Evolutionary conservation across 768 basidiomycete species (phyloP).

Genomic region (Tremella fuciformis): DNA sequence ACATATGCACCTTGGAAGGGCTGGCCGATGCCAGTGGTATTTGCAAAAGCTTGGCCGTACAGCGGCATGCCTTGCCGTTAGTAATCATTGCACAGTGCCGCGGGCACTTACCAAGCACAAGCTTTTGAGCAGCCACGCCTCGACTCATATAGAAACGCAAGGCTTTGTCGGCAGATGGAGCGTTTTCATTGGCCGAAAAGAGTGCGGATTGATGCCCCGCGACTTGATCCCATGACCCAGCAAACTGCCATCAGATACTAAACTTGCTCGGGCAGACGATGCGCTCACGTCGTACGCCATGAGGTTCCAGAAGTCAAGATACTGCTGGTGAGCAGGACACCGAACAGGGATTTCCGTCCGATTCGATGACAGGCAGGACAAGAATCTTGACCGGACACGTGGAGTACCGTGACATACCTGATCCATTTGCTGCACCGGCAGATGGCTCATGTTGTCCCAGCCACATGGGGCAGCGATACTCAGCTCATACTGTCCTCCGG

Average conservation of each 20-base stretch:
- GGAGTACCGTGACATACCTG: conserved; percentile 35
- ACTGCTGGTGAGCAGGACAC: background rate
- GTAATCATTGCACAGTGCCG: background rate
- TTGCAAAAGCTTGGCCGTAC: conserved; percentile 86
- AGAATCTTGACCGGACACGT: background rate
- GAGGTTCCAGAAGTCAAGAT: conserved; percentile 92
- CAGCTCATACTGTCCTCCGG: conserved; percentile 57
- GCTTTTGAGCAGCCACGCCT: conserved; percentile 73
- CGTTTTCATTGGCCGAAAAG: conserved; percentile 61
- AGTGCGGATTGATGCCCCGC: conserved; percentile 79
- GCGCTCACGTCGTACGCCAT: conserved; percentile 61
- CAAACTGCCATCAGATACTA: conserved; percentile 55
- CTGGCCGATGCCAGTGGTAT: conserved; percentile 75
- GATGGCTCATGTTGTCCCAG: conserved; percentile 73
- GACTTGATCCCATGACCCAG: conserved; percentile 69
- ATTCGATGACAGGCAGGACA: background rate
- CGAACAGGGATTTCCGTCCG: background rate
- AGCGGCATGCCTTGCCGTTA: conserved; percentile 66
- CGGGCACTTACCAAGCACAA: conserved; percentile 64
- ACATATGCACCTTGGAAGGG: conserved; percentile 64
- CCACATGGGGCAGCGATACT: conserved; percentile 94
- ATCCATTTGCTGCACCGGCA: conserved; percentile 81
- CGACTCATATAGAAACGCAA: conserved; percentile 67
- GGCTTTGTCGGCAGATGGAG: conserved; percentile 63
- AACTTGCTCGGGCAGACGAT: background rate